These are phyloP conservation scores for Exophiala bonariae DNA, from an alignment of 2,329 filamentous ascomycete genomes.

Conservation along the genomic window DNA sequence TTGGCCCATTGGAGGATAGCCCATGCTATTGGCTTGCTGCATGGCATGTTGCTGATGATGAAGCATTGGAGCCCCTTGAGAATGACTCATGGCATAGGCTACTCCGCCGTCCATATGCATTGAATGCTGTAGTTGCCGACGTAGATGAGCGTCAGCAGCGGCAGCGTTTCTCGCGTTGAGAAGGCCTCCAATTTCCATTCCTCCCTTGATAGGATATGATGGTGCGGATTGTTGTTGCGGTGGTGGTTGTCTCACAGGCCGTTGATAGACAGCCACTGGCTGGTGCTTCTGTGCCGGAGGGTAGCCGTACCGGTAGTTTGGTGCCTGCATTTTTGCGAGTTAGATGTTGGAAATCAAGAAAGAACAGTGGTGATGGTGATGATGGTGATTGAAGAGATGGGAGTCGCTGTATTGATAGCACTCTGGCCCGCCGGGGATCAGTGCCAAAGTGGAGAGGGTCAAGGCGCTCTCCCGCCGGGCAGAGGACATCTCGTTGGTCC, in stretches of 20 bases:
- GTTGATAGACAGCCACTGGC: conserved; percentile 17
- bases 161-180: conserved; percentile 50
- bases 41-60: conserved; percentile 54
- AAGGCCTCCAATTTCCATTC: conserved; percentile 55
- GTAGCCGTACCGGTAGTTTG: conserved; percentile 19
- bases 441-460: conserved; percentile 22
- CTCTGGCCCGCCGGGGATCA: conserved; percentile 23
- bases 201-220: conserved; percentile 19
- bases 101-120: conserved; percentile 38
- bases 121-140: conserved; percentile 47
- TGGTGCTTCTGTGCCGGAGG: conserved; percentile 14
- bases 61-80: conserved; percentile 44
- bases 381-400: conserved; percentile 4
- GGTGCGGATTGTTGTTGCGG: conserved; percentile 5
- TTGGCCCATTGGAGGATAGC: conserved; percentile 53
- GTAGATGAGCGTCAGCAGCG: conserved; percentile 43
- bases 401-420: conserved; percentile 15
- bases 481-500: conserved; percentile 10
- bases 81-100: conserved; percentile 57
- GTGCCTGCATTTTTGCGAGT: conserved; percentile 25
- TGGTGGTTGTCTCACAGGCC: conserved; percentile 12
- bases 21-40: conserved; percentile 48
- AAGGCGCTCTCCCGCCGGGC: conserved; percentile 18
- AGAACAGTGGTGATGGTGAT: conserved; percentile 2
- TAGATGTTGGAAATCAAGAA: conserved; percentile 16